phyloP scores from a whole-genome alignment of 2,329 filamentous ascomycete genomes.

The Boeremia lycopersici region DNA sequence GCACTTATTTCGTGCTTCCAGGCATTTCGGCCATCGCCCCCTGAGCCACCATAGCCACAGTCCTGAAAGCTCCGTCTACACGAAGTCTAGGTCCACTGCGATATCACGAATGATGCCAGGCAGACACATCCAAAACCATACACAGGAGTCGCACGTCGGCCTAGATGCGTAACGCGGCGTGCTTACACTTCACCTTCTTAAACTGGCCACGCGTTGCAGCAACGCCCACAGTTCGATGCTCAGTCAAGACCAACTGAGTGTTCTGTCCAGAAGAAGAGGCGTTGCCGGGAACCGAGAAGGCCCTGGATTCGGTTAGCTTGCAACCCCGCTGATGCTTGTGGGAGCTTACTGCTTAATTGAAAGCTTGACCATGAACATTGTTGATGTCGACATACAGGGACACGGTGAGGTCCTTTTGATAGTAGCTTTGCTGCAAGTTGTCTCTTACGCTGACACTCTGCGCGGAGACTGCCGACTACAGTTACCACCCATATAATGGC shows the following conservation, averaged over 20 bases:
- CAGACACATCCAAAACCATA: no score
- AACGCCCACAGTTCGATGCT: no score
- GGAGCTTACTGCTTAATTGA: slow-evolving; percentile 3
- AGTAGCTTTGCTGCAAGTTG: background rate
- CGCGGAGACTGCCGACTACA: background rate
- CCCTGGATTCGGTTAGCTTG: slow-evolving; percentile 3
- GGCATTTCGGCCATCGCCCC: no score
- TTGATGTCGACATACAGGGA: background rate
- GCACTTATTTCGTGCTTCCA: no score
- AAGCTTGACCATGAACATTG: slow-evolving; percentile 5
- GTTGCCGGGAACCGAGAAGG: background rate
- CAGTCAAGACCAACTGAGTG: background rate
- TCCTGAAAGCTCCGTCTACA: no score
- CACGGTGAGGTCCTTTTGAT: background rate
- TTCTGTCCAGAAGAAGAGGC: background rate
- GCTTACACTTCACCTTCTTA: no score
- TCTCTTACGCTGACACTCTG: background rate
- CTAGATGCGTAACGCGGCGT: no score
- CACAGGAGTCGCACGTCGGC: no score
- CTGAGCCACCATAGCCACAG: no score
- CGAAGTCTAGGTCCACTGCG: no score
- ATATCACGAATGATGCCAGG: no score
- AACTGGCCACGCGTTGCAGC: no score
- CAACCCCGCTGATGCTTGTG: slow-evolving; percentile 12
- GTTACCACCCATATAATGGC: background rate